These are phyloP conservation scores for Beauveria pseudobassiana DNA, from an alignment of 2,329 filamentous ascomycete species.

Conservation along the genomic window DNA sequence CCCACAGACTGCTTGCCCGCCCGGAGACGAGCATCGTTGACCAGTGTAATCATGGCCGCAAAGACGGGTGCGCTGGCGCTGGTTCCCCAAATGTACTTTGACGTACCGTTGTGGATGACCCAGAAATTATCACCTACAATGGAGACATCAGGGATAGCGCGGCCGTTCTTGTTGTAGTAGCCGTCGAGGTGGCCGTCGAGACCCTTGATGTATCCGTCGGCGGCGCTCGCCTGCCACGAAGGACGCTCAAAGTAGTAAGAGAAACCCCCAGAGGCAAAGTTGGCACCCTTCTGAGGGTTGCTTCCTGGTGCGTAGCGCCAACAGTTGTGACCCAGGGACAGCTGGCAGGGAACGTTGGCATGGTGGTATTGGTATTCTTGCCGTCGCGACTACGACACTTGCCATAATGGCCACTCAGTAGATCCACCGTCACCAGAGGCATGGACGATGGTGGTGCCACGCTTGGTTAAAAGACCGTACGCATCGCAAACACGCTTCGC, in stretches of 20 bases:
- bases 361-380: conserved; percentile 44
- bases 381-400: conserved; percentile 48
- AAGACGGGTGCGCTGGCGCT: conserved; percentile 11
- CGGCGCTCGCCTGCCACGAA: conserved; percentile 31
- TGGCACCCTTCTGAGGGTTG: conserved; percentile 29
- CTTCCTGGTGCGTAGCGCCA: conserved; percentile 31
- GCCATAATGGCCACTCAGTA: background rate
- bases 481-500: conserved; percentile 23
- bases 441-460: conserved; percentile 23
- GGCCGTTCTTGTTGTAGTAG: conserved; percentile 35
- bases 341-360: conserved; percentile 45
- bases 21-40: conserved; percentile 11
- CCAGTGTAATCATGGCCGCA: conserved; percentile 10
- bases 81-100: conserved; percentile 17
- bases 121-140: conserved; percentile 46
- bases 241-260: conserved; percentile 37
- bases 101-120: conserved; percentile 18
- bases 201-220: conserved; percentile 29
- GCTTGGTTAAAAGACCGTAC: conserved; percentile 25
- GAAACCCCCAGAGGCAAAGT: conserved; percentile 36
- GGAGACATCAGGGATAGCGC: conserved; percentile 39
- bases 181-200: conserved; percentile 36
- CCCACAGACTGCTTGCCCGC: conserved; percentile 9
- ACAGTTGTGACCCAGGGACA: conserved; percentile 29
- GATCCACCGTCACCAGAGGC: conserved; percentile 23